Percentiles rank a stretch among this genome's conserved stretches.
Conservation (phyloP, 805 yeast species). For the Candida piceae region DNA sequence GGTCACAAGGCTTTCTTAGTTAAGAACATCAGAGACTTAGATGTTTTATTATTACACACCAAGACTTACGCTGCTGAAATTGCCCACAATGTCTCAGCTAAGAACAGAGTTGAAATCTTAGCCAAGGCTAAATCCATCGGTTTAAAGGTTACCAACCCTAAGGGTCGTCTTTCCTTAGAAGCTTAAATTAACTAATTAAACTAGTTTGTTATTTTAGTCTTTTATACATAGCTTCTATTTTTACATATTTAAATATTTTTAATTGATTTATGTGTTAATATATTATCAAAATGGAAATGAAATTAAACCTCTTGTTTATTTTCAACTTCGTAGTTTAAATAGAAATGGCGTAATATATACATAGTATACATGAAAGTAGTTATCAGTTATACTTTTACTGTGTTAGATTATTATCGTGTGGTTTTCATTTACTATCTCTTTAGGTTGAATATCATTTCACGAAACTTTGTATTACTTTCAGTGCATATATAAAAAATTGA, state of each 20-base stretch:
- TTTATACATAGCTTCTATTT: slow-evolving; percentile 2
- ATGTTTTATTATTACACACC: slow-evolving; percentile 93
- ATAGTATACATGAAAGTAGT: too few species aligned
- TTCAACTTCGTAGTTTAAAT: too few species aligned
- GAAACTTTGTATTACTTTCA: too few species aligned
- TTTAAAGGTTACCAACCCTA: slow-evolving; percentile 98
- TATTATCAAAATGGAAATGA: background rate
- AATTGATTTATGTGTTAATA: slow-evolving; percentile 17
- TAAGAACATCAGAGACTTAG: slow-evolving; percentile 89
- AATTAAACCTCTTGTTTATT: too few species aligned
- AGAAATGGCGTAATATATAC: too few species aligned
- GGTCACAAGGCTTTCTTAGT: slow-evolving; percentile 98
- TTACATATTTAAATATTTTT: slow-evolving; percentile 11
- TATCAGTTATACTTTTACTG: too few species aligned
- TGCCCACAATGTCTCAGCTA: slow-evolving; percentile 97
- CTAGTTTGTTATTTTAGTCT: too few species aligned
- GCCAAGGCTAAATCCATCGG: slow-evolving; percentile 98
- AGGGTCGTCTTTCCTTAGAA: slow-evolving; percentile 97
- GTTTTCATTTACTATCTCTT: too few species aligned
- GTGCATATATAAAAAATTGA: too few species aligned
- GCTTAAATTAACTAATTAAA: slow-evolving; percentile 63
- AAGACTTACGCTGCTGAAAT: slow-evolving; percentile 99
- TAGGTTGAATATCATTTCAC: too few species aligned
- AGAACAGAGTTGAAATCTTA: slow-evolving; percentile 94
- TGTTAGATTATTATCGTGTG: too few species aligned